Conservation (phyloP, 345 rosid genomes). For the Eucalyptus fibrosa region DNA sequence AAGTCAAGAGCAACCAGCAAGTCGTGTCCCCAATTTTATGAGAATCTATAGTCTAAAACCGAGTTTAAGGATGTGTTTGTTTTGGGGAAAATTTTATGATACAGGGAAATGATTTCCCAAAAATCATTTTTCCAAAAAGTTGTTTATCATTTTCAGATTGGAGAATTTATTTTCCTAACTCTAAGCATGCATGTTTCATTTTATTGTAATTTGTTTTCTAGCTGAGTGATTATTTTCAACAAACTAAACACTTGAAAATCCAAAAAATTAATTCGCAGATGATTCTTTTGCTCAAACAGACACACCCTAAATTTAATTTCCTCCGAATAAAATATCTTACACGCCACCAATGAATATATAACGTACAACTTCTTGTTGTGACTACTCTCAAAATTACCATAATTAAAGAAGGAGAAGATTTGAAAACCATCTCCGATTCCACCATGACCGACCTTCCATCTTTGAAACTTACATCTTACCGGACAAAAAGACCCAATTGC, state of each 20-base stretch:
- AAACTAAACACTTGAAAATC: neutral
- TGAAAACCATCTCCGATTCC: neutral
- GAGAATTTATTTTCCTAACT: neutral
- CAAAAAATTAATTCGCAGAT: neutral
- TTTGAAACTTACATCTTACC: neutral
- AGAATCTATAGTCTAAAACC: neutral
- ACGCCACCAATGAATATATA: neutral
- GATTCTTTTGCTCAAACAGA: neutral
- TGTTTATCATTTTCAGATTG: neutral
- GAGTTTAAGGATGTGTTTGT: neutral
- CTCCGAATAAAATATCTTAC: neutral
- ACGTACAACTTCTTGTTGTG: neutral
- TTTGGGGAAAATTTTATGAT: neutral
- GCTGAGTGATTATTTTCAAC: neutral
- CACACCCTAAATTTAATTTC: neutral
- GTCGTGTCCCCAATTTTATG: neutral
- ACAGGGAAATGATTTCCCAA: neutral
- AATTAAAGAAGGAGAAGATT: neutral
- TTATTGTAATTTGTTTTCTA: neutral
- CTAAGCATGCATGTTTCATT: neutral
- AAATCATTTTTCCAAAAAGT: accelerated
- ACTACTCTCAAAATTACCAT: neutral
- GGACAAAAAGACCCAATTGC: neutral
- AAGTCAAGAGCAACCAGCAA: neutral
- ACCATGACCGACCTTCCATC: neutral